phyloP scores from a whole-genome alignment of 306 rosid species.

The Lathyrus aphaca region DNA sequence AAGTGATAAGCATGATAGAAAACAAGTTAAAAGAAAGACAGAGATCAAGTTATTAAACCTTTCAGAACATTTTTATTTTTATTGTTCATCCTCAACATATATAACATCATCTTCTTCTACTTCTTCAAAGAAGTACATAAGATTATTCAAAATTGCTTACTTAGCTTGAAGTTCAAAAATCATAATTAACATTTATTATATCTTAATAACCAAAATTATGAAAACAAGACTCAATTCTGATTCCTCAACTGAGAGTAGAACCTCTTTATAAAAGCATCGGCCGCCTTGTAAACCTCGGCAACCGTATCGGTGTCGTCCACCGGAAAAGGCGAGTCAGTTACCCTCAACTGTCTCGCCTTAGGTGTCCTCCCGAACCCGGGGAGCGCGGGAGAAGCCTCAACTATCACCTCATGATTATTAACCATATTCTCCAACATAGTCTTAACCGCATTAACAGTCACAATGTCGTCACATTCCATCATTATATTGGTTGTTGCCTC shows the following conservation, averaged over 20 bases:
- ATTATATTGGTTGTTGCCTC: no score
- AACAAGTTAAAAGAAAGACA: no score
- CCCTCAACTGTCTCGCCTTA: conserved; percentile 71
- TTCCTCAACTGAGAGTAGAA: conserved; percentile 67
- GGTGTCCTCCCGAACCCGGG: conserved; percentile 60
- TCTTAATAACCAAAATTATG: background rate
- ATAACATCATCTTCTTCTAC: conserved; percentile 16
- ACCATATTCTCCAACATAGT: conserved; percentile 55
- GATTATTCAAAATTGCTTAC: conserved; percentile 31
- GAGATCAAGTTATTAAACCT: no score
- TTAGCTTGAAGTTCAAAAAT: background rate
- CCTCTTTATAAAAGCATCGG: conserved; percentile 78
- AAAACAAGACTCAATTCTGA: conserved; percentile 40
- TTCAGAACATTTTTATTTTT: no score
- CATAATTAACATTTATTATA: background rate
- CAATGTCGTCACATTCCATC: conserved; percentile 64
- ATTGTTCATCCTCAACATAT: conserved; percentile 21
- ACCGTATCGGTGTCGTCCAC: conserved; percentile 44
- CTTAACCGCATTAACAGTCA: conserved; percentile 42
- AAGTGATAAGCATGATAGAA: no score
- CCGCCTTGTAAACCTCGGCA: conserved; percentile 68
- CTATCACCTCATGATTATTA: conserved; percentile 20
- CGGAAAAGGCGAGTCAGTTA: conserved; percentile 92
- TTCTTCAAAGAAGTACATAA: background rate
- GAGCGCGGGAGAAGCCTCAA: conserved; percentile 58